Evolutionary conservation across 148 eudicot genomes (phyloP), one percentile per base, ranked within the genome.

Genomic region (Pharnaceum exiguum): DNA sequence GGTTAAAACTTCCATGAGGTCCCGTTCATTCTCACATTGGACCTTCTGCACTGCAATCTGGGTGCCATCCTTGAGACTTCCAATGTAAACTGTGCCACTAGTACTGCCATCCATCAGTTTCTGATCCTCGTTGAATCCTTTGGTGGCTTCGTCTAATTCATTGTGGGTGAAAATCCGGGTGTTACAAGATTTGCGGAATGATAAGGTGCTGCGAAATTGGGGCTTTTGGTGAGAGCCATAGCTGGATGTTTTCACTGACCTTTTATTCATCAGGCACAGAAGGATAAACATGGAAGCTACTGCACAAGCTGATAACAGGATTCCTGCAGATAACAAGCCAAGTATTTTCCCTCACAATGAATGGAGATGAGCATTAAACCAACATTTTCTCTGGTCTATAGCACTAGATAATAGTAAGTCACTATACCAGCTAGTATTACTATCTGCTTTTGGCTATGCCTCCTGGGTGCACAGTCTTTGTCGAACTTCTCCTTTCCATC

Each of bases 71-170:
- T 33, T 62, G 35, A 89, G 86, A 43, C 65, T 59, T 43, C 95
- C 97, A 0, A 73, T 58, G 70, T 78, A 86, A 33, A 84, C 67
- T 44, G 68, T 58, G 51, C 73, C 74, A 40, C 53, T 71, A n/a
- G n/a, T n/a, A 40, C 47, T 46, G 55, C 67, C 64, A 15, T 67
- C 71, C 54, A 63, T 64, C 28, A 75, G 74, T 60, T 68, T 81
- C 53, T 70, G 79, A 30, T 25, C 62, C 24, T 76, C 81, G 12
- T 65, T 57, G 40, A 86, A 89, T 21, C 86, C 82, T 23, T 72
- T 72, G 50, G 97, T 86, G 53, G 97, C 97, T 70, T 73, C 82
- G 60, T 83, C 84, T 57, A 90, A 70, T 74, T 90, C 97, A 55
- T 67, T 73, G 51, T 75, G 74, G 59, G 81, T 66, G 70, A 90